A percentile compares a stretch with the other conserved stretches of the same genome.
Evolutionary conservation across 2,329 filamentous ascomycete genomes (phyloP).

Genomic region (Phoma sp.): DNA sequence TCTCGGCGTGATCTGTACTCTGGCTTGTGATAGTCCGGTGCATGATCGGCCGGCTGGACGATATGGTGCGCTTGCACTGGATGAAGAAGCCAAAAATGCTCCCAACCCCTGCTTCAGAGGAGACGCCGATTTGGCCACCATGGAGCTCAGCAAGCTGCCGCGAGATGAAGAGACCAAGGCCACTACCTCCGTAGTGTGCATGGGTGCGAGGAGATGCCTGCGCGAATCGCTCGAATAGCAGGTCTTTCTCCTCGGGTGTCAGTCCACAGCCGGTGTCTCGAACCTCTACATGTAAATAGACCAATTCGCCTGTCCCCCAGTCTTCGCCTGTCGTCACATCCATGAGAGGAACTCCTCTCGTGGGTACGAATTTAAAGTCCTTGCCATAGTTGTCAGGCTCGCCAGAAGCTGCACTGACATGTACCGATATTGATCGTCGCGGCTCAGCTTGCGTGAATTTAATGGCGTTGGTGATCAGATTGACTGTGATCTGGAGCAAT

Average conservation of each 20-base stretch:
- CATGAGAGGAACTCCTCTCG: constrained; percentile 18
- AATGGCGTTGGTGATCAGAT: constrained; percentile 55
- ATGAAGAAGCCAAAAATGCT: constrained; percentile 47
- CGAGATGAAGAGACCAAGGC: constrained; percentile 47
- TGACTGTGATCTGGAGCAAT: constrained; percentile 51
- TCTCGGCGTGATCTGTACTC: constrained; percentile 13
- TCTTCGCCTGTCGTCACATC: constrained; percentile 30
- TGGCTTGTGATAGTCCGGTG: constrained; percentile 7
- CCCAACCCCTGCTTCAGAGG: constrained; percentile 36
- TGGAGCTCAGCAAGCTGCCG: constrained; percentile 44
- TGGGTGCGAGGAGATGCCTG: constrained; percentile 45
- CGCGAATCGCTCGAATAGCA: constrained; percentile 42
- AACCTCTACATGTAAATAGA: constrained; percentile 40
- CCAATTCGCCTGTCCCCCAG: constrained; percentile 36
- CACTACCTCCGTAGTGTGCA: constrained; percentile 43
- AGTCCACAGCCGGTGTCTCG: constrained; percentile 43
- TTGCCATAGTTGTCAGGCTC: constrained; percentile 24
- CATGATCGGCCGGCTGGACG: constrained; percentile 6
- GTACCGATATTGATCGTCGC: constrained; percentile 47
- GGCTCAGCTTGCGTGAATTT: constrained; percentile 52
- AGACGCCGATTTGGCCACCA: constrained; percentile 44
- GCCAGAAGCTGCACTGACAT: constrained; percentile 46
- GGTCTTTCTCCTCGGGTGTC: constrained; percentile 37
- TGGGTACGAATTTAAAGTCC: constrained; percentile 38
- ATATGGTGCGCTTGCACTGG: constrained; percentile 27